Evolutionary conservation across 345 rosid genomes (phyloP).

Genomic region (Barbarea vulgaris): DNA sequence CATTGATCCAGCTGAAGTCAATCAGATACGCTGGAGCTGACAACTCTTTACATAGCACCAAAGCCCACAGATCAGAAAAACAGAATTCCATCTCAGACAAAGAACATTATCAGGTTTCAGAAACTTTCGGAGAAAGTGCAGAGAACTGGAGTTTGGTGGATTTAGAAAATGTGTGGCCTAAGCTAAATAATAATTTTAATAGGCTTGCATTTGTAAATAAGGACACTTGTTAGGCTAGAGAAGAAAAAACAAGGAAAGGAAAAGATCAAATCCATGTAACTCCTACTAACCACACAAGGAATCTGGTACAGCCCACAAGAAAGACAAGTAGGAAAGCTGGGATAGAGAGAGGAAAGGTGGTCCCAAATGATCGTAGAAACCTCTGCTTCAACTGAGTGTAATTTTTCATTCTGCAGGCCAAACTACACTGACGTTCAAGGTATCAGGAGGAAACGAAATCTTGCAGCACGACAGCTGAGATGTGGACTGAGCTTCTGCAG

Average conservation of each 20-base stretch:
- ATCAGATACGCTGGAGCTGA: constrained; percentile 31
- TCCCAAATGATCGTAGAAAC: constrained; percentile 4
- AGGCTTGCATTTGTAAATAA: background rate
- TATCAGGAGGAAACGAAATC: constrained; percentile 25
- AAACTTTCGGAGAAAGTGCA: constrained; percentile 25
- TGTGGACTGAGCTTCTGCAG: constrained; percentile 2
- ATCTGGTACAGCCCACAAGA: constrained; percentile 16
- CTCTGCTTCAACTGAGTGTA: constrained; percentile 26
- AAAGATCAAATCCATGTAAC: constrained; percentile 12
- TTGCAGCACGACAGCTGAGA: constrained; percentile 19
- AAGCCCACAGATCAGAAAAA: constrained; percentile 35
- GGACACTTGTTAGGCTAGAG: constrained; percentile 8
- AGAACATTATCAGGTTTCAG: constrained; percentile 24
- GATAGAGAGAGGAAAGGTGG: background rate
- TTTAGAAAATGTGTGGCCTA: background rate
- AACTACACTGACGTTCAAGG: background rate
- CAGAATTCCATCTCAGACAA: constrained; percentile 29
- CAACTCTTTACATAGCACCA: constrained; percentile 39
- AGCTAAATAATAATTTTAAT: background rate
- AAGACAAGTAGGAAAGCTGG: constrained; percentile 13
- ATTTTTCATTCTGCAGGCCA: constrained; percentile 13
- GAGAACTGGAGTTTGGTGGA: constrained; percentile 12
- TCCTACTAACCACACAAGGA: constrained; percentile 1
- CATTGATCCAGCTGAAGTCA: constrained; percentile 31
- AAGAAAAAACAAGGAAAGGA: constrained; percentile 11